These are phyloP conservation scores for Luvunga scandens DNA, from an alignment of 345 rosid species.

Conservation along the genomic window DNA sequence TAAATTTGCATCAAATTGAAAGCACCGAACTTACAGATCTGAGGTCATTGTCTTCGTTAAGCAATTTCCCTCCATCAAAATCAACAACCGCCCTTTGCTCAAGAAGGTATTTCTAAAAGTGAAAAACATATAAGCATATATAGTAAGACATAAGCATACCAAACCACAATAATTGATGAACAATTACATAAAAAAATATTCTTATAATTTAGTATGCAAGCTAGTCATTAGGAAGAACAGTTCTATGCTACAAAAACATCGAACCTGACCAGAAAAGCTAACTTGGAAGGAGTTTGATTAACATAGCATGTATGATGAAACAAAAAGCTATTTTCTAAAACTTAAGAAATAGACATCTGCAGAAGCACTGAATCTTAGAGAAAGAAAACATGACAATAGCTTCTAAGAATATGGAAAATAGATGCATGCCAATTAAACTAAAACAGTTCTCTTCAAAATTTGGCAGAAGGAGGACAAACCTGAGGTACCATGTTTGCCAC, in stretches of 20 bases:
- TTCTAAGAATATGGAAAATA: not conserved
- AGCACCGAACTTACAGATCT: slow-evolving; percentile 72
- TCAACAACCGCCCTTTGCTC: slow-evolving; percentile 88
- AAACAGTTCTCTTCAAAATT: not conserved
- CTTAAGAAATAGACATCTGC: not conserved
- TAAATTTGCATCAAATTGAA: slow-evolving; percentile 13
- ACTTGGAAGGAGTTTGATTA: not conserved
- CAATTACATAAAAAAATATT: not conserved
- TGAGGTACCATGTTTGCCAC: slow-evolving; percentile 90
- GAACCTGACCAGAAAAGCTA: not conserved
- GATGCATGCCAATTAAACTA: not conserved
- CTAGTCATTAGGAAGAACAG: not conserved
- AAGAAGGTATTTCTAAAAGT: slow-evolving; percentile 75
- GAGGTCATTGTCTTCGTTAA: slow-evolving; percentile 90
- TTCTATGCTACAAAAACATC: not conserved
- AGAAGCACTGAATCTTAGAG: not conserved
- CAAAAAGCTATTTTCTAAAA: not conserved
- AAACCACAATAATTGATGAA: not conserved
- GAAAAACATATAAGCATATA: slow-evolving; percentile 11
- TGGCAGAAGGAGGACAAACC: slow-evolving; percentile 40
- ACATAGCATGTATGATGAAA: not conserved
- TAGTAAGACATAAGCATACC: not conserved
- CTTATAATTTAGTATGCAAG: not conserved
- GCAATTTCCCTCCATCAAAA: slow-evolving; percentile 77
- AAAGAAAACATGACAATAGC: not conserved